Conservation (phyloP, 495 filamentous ascomycete species). For the Penicillium verhagenii region DNA sequence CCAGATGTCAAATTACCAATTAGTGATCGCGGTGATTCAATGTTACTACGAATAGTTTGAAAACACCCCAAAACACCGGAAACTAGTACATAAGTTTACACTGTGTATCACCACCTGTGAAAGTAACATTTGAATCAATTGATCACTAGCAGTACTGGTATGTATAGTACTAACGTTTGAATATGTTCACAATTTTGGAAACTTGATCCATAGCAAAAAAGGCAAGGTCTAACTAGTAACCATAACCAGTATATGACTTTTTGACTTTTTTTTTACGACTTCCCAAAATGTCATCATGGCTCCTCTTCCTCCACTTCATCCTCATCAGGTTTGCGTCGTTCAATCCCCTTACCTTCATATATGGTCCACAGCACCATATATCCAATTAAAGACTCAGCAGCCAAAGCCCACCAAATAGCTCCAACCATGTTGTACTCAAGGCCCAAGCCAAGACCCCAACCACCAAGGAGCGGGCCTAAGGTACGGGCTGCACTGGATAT, state of each 20-base stretch:
- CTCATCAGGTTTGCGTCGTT: constrained; percentile 27
- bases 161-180: no score
- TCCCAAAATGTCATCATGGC: not conserved
- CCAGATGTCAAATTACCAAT: no score
- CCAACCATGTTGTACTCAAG: constrained; percentile 65
- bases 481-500: constrained; percentile 59
- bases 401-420: constrained; percentile 67
- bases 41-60: no score
- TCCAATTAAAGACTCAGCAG: constrained; percentile 49
- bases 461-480: constrained; percentile 64
- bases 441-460: constrained; percentile 62
- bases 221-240: not conserved
- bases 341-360: constrained; percentile 52
- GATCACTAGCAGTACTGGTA: no score
- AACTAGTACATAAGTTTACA: no score
- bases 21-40: no score
- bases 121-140: no score
- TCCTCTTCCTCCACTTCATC: constrained; percentile 15
- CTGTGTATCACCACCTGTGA: no score
- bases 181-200: not conserved
- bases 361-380: constrained; percentile 51
- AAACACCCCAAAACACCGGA: no score
- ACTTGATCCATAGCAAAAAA: not conserved
- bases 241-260: no score
- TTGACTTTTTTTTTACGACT: not conserved